These are phyloP conservation scores for Nakaseomyces nivariensis DNA, from an alignment of 1,139 yeast species.

Conservation along the genomic window DNA sequence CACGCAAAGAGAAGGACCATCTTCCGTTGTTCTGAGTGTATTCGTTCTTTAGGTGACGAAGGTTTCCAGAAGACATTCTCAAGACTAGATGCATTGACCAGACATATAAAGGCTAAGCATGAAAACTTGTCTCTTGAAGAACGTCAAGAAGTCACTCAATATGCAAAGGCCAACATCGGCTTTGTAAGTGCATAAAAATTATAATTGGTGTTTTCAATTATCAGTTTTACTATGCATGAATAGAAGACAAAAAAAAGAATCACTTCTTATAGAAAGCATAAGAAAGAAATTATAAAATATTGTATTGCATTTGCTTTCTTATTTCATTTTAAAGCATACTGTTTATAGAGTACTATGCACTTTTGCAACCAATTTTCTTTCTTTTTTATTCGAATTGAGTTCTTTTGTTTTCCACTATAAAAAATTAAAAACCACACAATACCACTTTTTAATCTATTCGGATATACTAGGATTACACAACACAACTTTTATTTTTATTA, in stretches of 20 bases:
- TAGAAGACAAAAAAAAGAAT: background rate
- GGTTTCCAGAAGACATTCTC: slow-evolving; percentile 65
- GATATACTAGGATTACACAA: background rate
- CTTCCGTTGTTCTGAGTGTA: slow-evolving; percentile 81
- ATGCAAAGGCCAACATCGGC: slow-evolving; percentile 67
- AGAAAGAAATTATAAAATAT: too few relatives aligned
- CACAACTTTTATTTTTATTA: background rate
- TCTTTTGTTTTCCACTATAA: too few relatives aligned
- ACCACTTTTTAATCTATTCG: background rate
- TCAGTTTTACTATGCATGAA: too few relatives aligned
- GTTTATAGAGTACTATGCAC: background rate
- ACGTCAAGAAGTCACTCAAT: slow-evolving; percentile 60
- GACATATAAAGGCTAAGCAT: slow-evolving; percentile 88
- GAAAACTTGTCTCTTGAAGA: slow-evolving; percentile 52
- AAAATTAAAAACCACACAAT: too few relatives aligned
- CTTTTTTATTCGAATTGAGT: too few relatives aligned
- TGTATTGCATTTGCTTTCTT: too few relatives aligned
- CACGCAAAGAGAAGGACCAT: slow-evolving; percentile 83
- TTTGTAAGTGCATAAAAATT: slow-evolving; percentile 30
- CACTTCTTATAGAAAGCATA: too few relatives aligned
- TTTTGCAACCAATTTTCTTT: background rate
- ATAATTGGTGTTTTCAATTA: too few relatives aligned
- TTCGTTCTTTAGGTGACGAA: slow-evolving; percentile 38
- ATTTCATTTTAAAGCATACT: background rate
- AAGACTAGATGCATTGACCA: slow-evolving; percentile 86